Conservation (phyloP, 2,329 filamentous ascomycete species). For the Monilinia aucupariae region DNA sequence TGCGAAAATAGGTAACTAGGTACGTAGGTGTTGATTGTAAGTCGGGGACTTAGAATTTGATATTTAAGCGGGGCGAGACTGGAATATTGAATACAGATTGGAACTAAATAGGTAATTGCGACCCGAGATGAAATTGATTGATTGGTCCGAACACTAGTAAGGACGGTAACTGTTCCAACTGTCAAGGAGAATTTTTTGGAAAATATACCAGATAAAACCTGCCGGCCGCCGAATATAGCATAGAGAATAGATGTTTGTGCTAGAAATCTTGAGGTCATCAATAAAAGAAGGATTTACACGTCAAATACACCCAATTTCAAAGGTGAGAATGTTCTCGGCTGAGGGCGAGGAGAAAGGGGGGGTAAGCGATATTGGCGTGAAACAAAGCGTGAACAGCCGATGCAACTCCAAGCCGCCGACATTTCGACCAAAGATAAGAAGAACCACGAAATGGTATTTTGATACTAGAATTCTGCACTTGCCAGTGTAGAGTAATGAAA, state of each 20-base stretch:
- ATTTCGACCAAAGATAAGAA: not conserved
- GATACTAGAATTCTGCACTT: not conserved
- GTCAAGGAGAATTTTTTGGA: not conserved
- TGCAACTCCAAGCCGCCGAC: not conserved
- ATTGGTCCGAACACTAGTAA: not conserved
- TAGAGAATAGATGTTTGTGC: not conserved
- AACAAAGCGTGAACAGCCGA: not conserved
- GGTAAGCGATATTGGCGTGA: not conserved
- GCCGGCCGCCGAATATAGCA: not conserved
- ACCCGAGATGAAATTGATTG: not conserved
- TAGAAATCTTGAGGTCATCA: not conserved
- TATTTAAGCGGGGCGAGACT: not conserved
- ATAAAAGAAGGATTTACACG: not conserved
- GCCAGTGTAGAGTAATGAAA: not conserved
- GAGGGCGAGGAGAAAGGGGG: not conserved
- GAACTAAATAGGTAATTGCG: not conserved
- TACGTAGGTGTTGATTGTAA: not conserved
- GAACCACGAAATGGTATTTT: not conserved
- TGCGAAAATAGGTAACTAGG: not conserved
- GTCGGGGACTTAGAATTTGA: not conserved
- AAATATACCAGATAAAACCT: not conserved
- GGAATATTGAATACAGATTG: not conserved
- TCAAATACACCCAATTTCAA: not conserved
- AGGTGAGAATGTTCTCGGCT: slow-evolving; percentile 2
- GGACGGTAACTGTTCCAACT: not conserved